Evolutionary conservation across 2,329 filamentous ascomycete species (phyloP), one percentile per base, ranked within the genome.

Genomic region (Paraphaeosphaeria sporulosa): DNA sequence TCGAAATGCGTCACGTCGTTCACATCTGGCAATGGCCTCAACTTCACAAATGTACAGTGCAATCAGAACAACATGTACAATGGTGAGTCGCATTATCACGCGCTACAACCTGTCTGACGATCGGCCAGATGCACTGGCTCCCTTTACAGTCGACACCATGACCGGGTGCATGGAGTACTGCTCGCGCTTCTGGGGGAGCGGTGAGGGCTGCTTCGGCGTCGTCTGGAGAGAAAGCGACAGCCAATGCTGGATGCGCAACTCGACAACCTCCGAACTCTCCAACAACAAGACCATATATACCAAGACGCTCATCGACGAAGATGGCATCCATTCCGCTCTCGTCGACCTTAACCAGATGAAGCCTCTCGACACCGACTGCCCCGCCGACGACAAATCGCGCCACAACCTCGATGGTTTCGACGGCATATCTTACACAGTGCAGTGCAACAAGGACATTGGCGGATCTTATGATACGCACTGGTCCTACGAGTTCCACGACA

Each of bases 141-240:
- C 65, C 5, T 71, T 72, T 56, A 55, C 46, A 6, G 60, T 64
- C 7, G 43, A 53, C 15, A 66, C 59, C 13, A 70, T 71, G 64
- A 25, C 58, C 38, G 70, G 67, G 15, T 76, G 72, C 46, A 69
- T 76, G 67, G 72, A 74, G 30, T 70, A 62, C 42, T 76, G 73
- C 59, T 75, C 72, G 27, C 64, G 73, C 43, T 76, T 63, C 59
- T 71, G 68, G 68, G 72, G 72, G 15, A 53, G 63, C 0, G 59
- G 67, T 34, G 72, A 71, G 61, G 73, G 72, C 8, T 76, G 73
- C 59, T 76, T 67, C 36, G 72, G 72, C 12, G 55, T 74, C 0
- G 68, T 72, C 38, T 76, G 69, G 69, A 57, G 59, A 19, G 59
- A 56, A 51, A 57, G 48, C 49, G 36, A 58, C 27, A 58, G 59